Conservation (phyloP, 1,139 yeast genomes). For the Pichia sp. region DNA sequence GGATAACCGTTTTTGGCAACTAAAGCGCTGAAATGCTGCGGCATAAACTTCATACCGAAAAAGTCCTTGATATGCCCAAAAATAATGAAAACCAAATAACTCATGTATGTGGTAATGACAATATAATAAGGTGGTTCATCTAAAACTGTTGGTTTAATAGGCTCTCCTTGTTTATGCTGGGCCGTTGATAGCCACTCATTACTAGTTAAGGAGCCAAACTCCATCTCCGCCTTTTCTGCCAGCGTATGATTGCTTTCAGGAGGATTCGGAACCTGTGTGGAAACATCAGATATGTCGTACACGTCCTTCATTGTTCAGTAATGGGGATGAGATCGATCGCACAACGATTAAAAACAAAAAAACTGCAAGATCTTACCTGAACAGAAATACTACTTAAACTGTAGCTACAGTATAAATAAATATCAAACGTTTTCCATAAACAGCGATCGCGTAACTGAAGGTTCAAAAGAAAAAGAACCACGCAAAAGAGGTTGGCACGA, state of each 20-base stretch:
- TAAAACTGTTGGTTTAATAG: slow-evolving; percentile 48
- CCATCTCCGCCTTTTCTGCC: slow-evolving; percentile 51
- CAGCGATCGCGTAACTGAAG: too few species aligned
- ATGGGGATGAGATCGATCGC: background rate
- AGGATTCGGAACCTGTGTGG: slow-evolving; percentile 36
- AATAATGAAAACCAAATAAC: slow-evolving; percentile 73
- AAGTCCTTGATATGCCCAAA: slow-evolving; percentile 89
- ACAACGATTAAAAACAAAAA: too few species aligned
- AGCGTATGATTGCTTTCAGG: slow-evolving; percentile 38
- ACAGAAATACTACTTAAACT: too few species aligned
- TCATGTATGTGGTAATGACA: slow-evolving; percentile 72
- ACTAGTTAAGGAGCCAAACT: slow-evolving; percentile 55
- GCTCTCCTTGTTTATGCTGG: slow-evolving; percentile 44
- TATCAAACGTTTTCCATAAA: too few species aligned
- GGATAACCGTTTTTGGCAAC: slow-evolving; percentile 86
- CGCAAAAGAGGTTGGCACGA: too few species aligned
- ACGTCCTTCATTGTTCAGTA: background rate
- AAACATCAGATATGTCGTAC: slow-evolving; percentile 7
- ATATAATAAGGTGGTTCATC: slow-evolving; percentile 87
- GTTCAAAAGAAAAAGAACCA: too few species aligned
- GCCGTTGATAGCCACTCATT: slow-evolving; percentile 48
- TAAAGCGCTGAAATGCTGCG: slow-evolving; percentile 55
- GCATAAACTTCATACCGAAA: slow-evolving; percentile 67
- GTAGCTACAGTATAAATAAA: too few species aligned
- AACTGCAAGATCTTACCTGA: too few species aligned